Evolutionary conservation across 441 rosid genomes (phyloP), one percentile per base, ranked within the genome.

Genomic region (Hypseocharis bilobata): DNA sequence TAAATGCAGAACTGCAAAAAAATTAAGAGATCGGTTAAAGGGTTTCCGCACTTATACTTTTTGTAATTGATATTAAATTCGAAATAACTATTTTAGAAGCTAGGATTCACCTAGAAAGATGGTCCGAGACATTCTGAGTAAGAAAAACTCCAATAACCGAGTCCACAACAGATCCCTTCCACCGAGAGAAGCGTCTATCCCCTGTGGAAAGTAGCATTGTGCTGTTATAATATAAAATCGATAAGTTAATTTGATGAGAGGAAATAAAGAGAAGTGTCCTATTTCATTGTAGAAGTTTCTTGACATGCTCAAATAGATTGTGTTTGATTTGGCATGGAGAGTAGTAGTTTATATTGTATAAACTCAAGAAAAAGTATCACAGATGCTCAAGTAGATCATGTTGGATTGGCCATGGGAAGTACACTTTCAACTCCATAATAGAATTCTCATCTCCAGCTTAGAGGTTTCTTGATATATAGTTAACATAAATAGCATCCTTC

Each of bases 131-230:
- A 75, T 94, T 94, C 68, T 94, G 99, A 51, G 99, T 94, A 22
- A 94, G 91, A 80, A 91, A 94, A 49, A 94, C 99, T 69, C 99
- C 98, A 44, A 91, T 80, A 40, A 94, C 97, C 0, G 99, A 94
- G 77, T 94, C 99, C 64, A 94, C 97, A 68, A 94, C 96, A 2
- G 99, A 94, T 63, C 99, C 99, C 72, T 94, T 94, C 99, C 99
- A 94, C 71, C 78, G 81, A 13, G 98, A 88, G 86, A 94, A 94
- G 66, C 93, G 90, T 66, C 99, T 85, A 74, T 94, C 98, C 67
- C 99, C 99, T 94, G 90, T 72, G 72, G 77, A 76, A 69, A 78
- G 55, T 56, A 56, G n/a, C 59, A 34, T 71, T 58, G 55, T 63
- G 23, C 30, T 19, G 36, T 47, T 71, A 57, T 49, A 36, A 28